Base-by-base conservation (phyloP, 2,329 filamentous ascomycete genomes). In the Lachnellula hyalina region DNA sequence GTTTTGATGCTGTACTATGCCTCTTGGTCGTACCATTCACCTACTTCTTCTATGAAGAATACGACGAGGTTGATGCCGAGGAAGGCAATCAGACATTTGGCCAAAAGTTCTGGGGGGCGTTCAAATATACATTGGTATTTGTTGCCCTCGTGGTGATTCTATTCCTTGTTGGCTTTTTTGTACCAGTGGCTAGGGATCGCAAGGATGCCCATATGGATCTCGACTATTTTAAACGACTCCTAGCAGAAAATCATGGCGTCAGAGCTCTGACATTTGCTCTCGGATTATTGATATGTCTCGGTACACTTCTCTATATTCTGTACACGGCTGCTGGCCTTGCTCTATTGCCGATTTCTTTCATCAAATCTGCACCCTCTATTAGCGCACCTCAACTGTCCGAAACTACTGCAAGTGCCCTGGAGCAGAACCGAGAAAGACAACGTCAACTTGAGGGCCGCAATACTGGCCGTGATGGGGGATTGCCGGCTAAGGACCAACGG, bases 41-140 rank as follows among this genome's bases (percentile, higher is more conserved):
- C 47, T 99, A 99, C 75, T 99, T 99, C 71, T 96, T 88, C 84
- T 94, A 96, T 67, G 94, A 99, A 71, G 94, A 97, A 72, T 96
- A 96, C 62, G 93, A 96, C 66, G 91, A 96, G 73, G 86, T 93
- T 19, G 91, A 91, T 58, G 81, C 86, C 35, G 89, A 96, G 65
- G 83, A 89, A 57, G 89, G 90, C 34, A 84, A 82, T 32, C 86
- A 92, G 69, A 87, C 87, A 2, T 72, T 87, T 55, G 79, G 78
- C 6, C 81, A 84, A 66, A 82, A 90, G 52, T 80, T 97, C 57
- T 86, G 85, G 81, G 85, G 85, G n/a, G 90, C 94, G 4, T 76
- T 89, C 69, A 96, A 95, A 73, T 97, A 96, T 74, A 96, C 94
- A 0, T 74, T 92, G 49, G 86, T 84, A 57, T 97, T 97, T 70